A percentile compares a stretch with the other conserved stretches of the same genome.
Conservation (phyloP, 106 monocot genomes). For the Gastrodia elata region DNA sequence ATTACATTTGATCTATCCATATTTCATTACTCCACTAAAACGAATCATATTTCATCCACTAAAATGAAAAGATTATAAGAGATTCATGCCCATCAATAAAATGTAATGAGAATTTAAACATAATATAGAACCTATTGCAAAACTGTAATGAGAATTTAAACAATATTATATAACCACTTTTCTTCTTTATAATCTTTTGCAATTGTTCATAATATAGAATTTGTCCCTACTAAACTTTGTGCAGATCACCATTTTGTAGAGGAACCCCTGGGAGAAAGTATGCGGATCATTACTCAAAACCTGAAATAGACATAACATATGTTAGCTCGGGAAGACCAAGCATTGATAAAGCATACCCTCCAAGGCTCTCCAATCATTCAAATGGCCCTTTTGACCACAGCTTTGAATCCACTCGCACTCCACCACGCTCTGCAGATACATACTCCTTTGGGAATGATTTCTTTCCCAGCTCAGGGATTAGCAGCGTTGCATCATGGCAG, state of each 20-base stretch:
- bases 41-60: no score
- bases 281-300: conserved; percentile 12
- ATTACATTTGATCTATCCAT: no score
- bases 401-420: conserved; percentile 17
- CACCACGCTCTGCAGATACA: conserved; percentile 10
- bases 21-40: no score
- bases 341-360: conserved; percentile 23
- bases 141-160: no score
- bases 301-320: conserved; percentile 51
- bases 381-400: conserved; percentile 21
- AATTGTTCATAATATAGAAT: no score
- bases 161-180: no score
- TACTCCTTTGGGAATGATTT: conserved; percentile 13
- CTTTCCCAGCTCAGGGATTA: conserved; percentile 13
- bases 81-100: no score
- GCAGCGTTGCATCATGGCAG: conserved; percentile 13
- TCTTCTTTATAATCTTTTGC: no score
- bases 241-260: conserved; percentile 51
- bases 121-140: no score
- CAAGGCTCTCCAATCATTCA: conserved; percentile 29
- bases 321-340: conserved; percentile 63
- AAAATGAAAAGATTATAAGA: no score
- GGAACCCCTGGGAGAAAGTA: conserved; percentile 21
- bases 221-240: no score
- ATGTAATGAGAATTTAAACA: no score